phyloP scores from a whole-genome alignment of 768 basidiomycete species.

The Mycena venus region DNA sequence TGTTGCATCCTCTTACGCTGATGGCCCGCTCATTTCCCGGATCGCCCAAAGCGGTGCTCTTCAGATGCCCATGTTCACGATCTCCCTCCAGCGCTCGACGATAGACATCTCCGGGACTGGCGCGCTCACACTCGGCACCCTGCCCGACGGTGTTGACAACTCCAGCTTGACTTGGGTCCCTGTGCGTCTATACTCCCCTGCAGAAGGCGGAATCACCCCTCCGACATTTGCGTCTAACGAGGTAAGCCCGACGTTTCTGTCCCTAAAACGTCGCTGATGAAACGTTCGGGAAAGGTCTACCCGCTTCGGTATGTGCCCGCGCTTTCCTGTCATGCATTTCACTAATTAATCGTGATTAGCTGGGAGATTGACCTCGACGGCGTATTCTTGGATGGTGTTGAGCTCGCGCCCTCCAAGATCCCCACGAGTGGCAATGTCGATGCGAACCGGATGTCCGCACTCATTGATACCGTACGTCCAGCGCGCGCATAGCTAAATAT shows the following conservation, averaged over 20 bases:
- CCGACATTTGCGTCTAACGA: constrained; percentile 71
- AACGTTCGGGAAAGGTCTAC: constrained; percentile 42
- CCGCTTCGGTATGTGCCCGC: constrained; percentile 47
- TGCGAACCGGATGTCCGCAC: constrained; percentile 60
- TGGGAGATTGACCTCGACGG: constrained; percentile 81
- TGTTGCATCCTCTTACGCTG: constrained; percentile 47
- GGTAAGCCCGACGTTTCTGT: constrained; percentile 48
- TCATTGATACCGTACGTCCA: constrained; percentile 72
- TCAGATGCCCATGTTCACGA: constrained; percentile 63
- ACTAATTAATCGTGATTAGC: constrained; percentile 43
- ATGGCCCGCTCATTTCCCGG: constrained; percentile 63
- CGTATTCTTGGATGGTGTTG: constrained; percentile 73
- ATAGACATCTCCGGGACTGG: constrained; percentile 72
- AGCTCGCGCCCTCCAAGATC: constrained; percentile 66
- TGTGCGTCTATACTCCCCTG: constrained; percentile 65
- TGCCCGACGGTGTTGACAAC: constrained; percentile 68
- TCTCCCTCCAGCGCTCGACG: constrained; percentile 70
- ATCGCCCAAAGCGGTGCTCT: constrained; percentile 59
- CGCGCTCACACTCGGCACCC: constrained; percentile 70
- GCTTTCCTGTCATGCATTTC: not conserved
- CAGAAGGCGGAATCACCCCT: constrained; percentile 68
- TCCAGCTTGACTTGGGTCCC: constrained; percentile 78
- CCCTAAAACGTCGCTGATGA: not conserved
- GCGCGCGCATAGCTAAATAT: not conserved
- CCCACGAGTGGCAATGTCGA: constrained; percentile 50